Evolutionary conservation across 78 protist species (phyloP), one percentile per base, ranked within the genome.

Genomic region (Chrysochromulina parva): DNA sequence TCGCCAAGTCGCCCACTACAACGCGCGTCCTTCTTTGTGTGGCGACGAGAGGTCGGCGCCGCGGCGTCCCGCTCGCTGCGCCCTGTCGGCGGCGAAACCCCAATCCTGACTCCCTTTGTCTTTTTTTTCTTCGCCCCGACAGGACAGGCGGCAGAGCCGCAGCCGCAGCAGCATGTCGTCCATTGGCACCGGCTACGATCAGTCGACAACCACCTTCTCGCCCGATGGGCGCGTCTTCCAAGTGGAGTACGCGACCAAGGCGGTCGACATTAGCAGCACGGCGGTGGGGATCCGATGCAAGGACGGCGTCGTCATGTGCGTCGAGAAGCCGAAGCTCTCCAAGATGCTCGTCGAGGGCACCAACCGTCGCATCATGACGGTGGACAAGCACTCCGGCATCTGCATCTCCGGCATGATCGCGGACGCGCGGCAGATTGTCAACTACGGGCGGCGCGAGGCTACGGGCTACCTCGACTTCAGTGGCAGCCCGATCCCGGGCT

Each of bases 211-310:
- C 50, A 98, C 99, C 24, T 97, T 91, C 93, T 97, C 99, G 62
- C 99, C 99, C 50, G 99, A 98, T 87, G 99, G 99, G 1, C 96
- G 98, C 48, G 96, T 99, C 16, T 98, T 98, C 94, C 99, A 99
- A 90, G 97, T 99, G 13, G 99, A 99, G 82, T 99, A 99, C 74
- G 99, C 99, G 20, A 47, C 60, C 47, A 98, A 99, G 93, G 99
- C 99, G 0, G 99, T 97, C 52, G 99, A 98, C 38, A 98, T 96
- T 73, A 93, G 96, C 87, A 98, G 99, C 20, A 98, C 99, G 1
- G 98, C 94, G 1, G 76, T 98, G 48, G 99, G 98, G 4, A 60
- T 98, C 38, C 93, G 97, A 20, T 90, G 95, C 80, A 94, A 65
- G 57, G 99, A 98, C 91, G 99, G 99, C 84, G 98, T 99, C 22